Evolutionary conservation across 2,329 filamentous ascomycete species (phyloP).

Genomic region (Xylaria sp.): DNA sequence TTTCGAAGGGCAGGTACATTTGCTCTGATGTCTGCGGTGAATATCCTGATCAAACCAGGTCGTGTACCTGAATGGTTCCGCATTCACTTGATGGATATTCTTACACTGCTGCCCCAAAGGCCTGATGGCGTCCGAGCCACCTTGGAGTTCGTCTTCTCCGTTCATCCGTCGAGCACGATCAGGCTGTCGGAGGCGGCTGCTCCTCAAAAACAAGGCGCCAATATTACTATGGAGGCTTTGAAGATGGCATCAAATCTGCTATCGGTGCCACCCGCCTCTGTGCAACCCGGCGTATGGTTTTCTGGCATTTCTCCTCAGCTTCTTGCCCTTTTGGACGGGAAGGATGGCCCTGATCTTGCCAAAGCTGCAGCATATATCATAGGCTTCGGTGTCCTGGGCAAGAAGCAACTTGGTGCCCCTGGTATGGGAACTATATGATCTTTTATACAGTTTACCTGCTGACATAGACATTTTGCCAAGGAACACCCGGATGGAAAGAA

Average conservation of each 20-base stretch:
- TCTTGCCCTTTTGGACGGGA: conserved; percentile 69
- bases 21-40: conserved; percentile 69
- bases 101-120: conserved; percentile 71
- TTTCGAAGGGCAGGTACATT: conserved; percentile 58
- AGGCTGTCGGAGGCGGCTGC: conserved; percentile 54
- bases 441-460: neutral
- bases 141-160: conserved; percentile 76
- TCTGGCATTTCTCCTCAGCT: conserved; percentile 69
- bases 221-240: conserved; percentile 75
- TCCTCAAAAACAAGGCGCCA: conserved; percentile 67
- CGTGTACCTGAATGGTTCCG: conserved; percentile 70
- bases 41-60: conserved; percentile 71
- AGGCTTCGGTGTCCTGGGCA: conserved; percentile 74
- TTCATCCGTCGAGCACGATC: conserved; percentile 67
- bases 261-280: conserved; percentile 66
- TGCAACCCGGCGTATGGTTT: conserved; percentile 70
- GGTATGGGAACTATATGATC: conserved; percentile 53
- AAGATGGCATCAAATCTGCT: conserved; percentile 71
- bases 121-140: conserved; percentile 73
- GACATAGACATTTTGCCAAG: conserved; percentile 49
- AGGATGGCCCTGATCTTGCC: conserved; percentile 66
- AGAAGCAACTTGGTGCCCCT: conserved; percentile 71
- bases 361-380: conserved; percentile 71
- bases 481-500: conserved; percentile 68
- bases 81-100: conserved; percentile 63